A percentile compares a stretch with the other conserved stretches of the same genome.
Evolutionary conservation across 176 grass and related monocot genomes (phyloP).

Genomic region (Poa pratensis): DNA sequence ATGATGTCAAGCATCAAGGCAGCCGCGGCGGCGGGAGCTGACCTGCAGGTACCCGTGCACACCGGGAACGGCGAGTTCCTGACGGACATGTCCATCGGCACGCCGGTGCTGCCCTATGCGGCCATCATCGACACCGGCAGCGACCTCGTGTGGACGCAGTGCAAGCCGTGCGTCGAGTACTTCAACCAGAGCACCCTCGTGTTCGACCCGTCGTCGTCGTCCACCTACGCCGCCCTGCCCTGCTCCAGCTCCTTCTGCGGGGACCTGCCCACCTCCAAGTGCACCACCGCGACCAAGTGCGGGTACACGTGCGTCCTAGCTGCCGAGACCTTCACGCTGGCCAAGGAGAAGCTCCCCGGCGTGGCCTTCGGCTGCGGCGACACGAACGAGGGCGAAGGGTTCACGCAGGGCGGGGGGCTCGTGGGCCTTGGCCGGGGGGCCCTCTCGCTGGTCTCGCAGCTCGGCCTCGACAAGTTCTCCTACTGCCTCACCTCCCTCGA

Average conservation of each 20-base stretch:
- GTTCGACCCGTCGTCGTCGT: conserved; percentile 72
- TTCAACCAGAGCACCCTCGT: conserved; percentile 56
- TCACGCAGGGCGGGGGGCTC: conserved; percentile 61
- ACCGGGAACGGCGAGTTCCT: conserved; percentile 65
- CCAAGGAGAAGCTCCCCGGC: conserved; percentile 15
- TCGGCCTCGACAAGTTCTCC: conserved; percentile 71
- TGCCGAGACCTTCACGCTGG: conserved; percentile 70
- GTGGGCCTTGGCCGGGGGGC: conserved; percentile 67
- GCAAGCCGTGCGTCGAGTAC: conserved; percentile 69
- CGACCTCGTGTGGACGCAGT: conserved; percentile 89
- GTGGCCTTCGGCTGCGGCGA: conserved; percentile 75
- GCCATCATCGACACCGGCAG: conserved; percentile 86
- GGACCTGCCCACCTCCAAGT: conserved; percentile 56
- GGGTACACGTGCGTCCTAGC: conserved; percentile 64
- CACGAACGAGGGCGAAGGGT: conserved; percentile 60
- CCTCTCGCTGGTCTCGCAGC: conserved; percentile 66
- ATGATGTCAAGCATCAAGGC: conserved; percentile 38
- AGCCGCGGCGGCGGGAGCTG: not conserved
- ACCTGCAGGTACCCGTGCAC: conserved; percentile 54
- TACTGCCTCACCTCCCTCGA: conserved; percentile 89
- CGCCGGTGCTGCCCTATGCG: conserved; percentile 50
- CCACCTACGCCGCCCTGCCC: conserved; percentile 59
- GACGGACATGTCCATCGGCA: conserved; percentile 75
- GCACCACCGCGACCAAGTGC: conserved; percentile 41
- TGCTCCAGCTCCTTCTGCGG: conserved; percentile 54